Conservation (phyloP, 306 rosid species). For the Pyrus communis region DNA sequence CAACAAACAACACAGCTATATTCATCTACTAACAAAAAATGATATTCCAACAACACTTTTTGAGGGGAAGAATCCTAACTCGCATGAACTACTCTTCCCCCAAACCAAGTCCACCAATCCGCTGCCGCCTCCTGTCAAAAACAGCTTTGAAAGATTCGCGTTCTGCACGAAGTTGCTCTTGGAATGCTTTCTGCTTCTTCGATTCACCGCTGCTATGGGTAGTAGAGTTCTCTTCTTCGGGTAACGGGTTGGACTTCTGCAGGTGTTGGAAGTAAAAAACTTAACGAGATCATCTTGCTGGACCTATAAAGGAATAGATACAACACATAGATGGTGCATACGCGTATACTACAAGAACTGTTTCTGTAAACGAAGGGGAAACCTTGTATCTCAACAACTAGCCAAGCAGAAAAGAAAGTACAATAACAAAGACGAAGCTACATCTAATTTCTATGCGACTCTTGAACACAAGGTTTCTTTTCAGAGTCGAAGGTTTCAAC, state of each 20-base stretch:
- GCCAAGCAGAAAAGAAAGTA: not conserved
- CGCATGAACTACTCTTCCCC: conserved; percentile 48
- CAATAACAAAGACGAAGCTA: not conserved
- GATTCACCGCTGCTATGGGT: conserved; percentile 19
- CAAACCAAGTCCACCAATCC: conserved; percentile 65
- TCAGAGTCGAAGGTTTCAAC: too few relatives aligned
- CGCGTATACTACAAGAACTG: not conserved
- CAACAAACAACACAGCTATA: not conserved
- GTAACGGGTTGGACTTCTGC: conserved; percentile 80
- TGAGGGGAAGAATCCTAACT: not conserved
- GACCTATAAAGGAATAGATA: not conserved
- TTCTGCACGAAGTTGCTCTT: conserved; percentile 79
- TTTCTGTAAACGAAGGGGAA: not conserved
- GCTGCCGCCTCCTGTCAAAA: conserved; percentile 69
- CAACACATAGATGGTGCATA: not conserved
- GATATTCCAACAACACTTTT: not conserved
- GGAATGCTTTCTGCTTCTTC: conserved; percentile 53
- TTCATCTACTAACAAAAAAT: conserved; percentile 4
- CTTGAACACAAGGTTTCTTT: not conserved
- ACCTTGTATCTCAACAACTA: not conserved
- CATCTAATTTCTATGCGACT: not conserved
- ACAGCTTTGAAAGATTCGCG: conserved; percentile 79
- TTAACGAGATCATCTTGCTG: not conserved
- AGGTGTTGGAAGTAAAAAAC: conserved; percentile 18
- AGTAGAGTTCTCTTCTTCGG: conserved; percentile 33